Conservation (phyloP, 2,329 filamentous ascomycete species). For the Nemania serpens region DNA sequence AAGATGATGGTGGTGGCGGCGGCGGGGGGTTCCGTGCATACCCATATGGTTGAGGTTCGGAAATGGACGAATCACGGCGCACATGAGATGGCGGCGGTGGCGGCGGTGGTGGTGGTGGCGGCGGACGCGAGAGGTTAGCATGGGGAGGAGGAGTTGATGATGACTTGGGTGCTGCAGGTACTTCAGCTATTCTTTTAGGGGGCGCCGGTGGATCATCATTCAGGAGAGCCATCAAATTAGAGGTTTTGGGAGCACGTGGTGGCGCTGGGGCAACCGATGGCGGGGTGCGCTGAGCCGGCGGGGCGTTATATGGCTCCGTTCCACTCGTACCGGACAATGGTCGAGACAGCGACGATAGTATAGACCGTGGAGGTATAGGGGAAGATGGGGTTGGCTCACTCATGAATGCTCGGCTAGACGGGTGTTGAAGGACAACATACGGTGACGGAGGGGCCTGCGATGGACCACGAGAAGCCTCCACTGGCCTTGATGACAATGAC, state of each 20-base stretch:
- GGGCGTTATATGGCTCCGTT: conserved; percentile 41
- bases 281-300: conserved; percentile 45
- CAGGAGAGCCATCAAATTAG: conserved; percentile 65
- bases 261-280: conserved; percentile 47
- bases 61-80: conserved; percentile 50
- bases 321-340: conserved; percentile 39
- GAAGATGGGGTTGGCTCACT: conserved; percentile 48
- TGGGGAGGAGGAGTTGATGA: conserved; percentile 59
- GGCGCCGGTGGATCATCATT: conserved; percentile 62
- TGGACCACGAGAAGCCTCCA: conserved; percentile 50
- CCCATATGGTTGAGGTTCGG: conserved; percentile 51
- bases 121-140: conserved; percentile 46
- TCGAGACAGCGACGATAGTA: conserved; percentile 39
- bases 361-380: conserved; percentile 44
- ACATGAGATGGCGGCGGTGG: conserved; percentile 49
- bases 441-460: conserved; percentile 42
- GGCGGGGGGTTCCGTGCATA: conserved; percentile 49
- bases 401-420: conserved; percentile 48
- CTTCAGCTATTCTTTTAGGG: conserved; percentile 56
- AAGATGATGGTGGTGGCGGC: conserved; percentile 45
- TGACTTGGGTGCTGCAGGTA: conserved; percentile 47
- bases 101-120: conserved; percentile 48
- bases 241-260: conserved; percentile 58
- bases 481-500: conserved; percentile 46
- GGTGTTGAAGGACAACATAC: conserved; percentile 47